These are phyloP conservation scores for Fagus crenata DNA, from an alignment of 306 rosid species.

Conservation along the genomic window DNA sequence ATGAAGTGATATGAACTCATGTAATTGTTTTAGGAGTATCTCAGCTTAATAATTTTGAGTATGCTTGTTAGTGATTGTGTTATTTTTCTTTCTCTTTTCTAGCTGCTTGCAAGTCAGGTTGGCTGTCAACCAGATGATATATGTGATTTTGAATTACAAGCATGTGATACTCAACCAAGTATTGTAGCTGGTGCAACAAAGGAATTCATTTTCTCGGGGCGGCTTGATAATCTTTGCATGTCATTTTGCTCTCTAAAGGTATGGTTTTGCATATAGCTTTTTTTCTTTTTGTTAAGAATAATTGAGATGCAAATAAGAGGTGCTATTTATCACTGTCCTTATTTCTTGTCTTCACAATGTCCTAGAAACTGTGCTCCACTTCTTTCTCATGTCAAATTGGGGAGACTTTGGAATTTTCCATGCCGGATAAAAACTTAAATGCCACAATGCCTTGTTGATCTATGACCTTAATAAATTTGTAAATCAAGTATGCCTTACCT, in stretches of 20 bases:
- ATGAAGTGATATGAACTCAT: constrained; percentile 9
- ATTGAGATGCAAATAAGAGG: background rate
- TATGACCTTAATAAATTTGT: background rate
- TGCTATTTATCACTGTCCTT: background rate
- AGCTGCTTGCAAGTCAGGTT: constrained; percentile 72
- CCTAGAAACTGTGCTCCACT: background rate
- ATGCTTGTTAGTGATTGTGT: constrained; percentile 22
- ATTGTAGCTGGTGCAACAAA: constrained; percentile 62
- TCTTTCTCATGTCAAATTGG: background rate
- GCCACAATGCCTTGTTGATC: background rate
- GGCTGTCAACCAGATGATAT: constrained; percentile 65
- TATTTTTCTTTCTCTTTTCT: constrained; percentile 20
- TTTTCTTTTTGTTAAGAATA: background rate
- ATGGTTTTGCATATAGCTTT: constrained; percentile 13
- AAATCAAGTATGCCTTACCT: background rate
- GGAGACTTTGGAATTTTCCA: constrained; percentile 1
- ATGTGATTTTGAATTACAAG: constrained; percentile 88
- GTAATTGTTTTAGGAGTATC: constrained; percentile 9
- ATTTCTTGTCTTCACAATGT: background rate
- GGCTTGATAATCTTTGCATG: constrained; percentile 87
- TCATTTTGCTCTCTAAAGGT: constrained; percentile 88
- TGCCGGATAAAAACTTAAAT: background rate
- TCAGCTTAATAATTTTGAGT: constrained; percentile 14
- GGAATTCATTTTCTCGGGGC: constrained; percentile 81
- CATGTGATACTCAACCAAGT: constrained; percentile 86